Conservation (phyloP, 352 stramenopile species). For the Phytophthora sansomeana region DNA sequence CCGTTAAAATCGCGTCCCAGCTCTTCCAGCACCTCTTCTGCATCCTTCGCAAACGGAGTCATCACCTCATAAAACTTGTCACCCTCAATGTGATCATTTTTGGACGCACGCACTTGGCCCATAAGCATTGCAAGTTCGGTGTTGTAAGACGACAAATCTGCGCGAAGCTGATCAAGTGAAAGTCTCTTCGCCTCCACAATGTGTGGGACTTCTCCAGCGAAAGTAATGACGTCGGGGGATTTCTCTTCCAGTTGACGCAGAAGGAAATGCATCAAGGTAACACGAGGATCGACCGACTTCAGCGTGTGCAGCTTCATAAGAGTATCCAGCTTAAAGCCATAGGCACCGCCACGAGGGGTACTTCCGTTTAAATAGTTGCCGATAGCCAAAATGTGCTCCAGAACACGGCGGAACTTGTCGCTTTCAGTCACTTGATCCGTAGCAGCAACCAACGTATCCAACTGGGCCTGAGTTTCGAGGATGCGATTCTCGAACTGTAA, state of each 20-base stretch:
- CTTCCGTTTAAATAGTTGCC: constrained; percentile 94
- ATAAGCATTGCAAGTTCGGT: constrained; percentile 87
- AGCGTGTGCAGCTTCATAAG: constrained; percentile 90
- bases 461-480: constrained; percentile 81
- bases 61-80: constrained; percentile 88
- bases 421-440: constrained; percentile 86
- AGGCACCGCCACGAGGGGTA: constrained; percentile 87
- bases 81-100: constrained; percentile 73
- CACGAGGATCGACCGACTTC: constrained; percentile 80
- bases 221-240: constrained; percentile 75
- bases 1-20: constrained; percentile 78
- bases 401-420: constrained; percentile 78
- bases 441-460: constrained; percentile 84
- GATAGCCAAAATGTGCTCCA: constrained; percentile 89
- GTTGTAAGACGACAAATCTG: constrained; percentile 84
- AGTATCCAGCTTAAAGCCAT: constrained; percentile 93
- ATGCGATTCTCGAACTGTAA: constrained; percentile 89
- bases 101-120: constrained; percentile 80
- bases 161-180: constrained; percentile 84
- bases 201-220: constrained; percentile 81
- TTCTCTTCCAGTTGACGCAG: constrained; percentile 83
- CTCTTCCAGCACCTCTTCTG: constrained; percentile 83
- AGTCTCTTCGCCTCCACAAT: constrained; percentile 81
- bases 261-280: constrained; percentile 88
- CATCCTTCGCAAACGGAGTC: constrained; percentile 82